A percentile compares a stretch with the other conserved stretches of the same genome.
Evolutionary conservation across 2,329 filamentous ascomycete species (phyloP).

Genomic region (Ustulina deusta): DNA sequence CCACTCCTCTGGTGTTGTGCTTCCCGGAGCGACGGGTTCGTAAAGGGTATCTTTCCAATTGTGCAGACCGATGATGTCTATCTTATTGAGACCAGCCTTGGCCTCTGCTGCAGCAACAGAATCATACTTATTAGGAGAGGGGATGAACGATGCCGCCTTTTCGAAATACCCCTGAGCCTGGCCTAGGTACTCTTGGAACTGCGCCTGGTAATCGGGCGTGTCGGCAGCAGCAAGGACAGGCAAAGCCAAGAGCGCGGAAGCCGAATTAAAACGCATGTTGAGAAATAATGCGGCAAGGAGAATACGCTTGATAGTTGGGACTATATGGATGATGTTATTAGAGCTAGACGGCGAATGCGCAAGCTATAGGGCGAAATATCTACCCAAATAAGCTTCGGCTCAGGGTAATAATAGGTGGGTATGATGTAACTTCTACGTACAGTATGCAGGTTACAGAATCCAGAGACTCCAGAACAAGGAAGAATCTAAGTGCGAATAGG

Average conservation of each 20-base stretch:
- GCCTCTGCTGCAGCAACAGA: slow-evolving; percentile 60
- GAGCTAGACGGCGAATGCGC: slow-evolving; percentile 26
- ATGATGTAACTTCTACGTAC: slow-evolving; percentile 47
- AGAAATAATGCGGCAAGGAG: slow-evolving; percentile 22
- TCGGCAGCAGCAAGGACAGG: slow-evolving; percentile 68
- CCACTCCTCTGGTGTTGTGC: slow-evolving; percentile 78
- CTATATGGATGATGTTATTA: slow-evolving; percentile 34
- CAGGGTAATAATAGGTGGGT: slow-evolving; percentile 19
- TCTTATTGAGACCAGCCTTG: slow-evolving; percentile 63
- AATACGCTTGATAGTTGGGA: slow-evolving; percentile 7
- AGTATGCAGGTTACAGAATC: slow-evolving; percentile 21
- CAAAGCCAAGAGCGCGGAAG: slow-evolving; percentile 64
- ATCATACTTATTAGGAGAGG: slow-evolving; percentile 59
- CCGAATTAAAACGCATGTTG: slow-evolving; percentile 70
- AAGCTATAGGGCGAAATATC: slow-evolving; percentile 11
- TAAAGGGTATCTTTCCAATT: slow-evolving; percentile 79
- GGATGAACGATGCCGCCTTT: slow-evolving; percentile 65
- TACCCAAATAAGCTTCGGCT: slow-evolving; percentile 20
- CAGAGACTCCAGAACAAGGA: slow-evolving; percentile 1
- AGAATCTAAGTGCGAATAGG: not conserved
- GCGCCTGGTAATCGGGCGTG: slow-evolving; percentile 69
- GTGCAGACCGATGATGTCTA: slow-evolving; percentile 71
- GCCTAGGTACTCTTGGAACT: slow-evolving; percentile 73
- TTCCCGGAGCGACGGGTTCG: slow-evolving; percentile 68
- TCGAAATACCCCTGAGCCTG: slow-evolving; percentile 67